Evolutionary conservation across 2,329 filamentous ascomycete species (phyloP).

Genomic region (Sarocladium oryzae): DNA sequence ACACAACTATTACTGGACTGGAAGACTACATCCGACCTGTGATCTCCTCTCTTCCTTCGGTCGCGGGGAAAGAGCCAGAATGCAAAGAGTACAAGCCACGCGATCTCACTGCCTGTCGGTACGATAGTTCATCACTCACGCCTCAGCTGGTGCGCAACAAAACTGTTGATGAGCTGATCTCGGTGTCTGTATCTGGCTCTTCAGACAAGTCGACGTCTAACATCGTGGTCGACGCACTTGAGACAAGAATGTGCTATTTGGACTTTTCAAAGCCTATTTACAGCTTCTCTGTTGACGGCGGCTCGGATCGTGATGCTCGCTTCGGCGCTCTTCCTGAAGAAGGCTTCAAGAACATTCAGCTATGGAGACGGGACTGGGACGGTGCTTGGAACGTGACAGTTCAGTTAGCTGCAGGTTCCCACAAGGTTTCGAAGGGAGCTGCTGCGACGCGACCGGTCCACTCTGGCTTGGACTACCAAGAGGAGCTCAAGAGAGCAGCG

Average conservation of each 20-base stretch:
- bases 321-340: conserved; percentile 58
- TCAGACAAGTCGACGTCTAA: conserved; percentile 42
- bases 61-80: conserved; percentile 51
- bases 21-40: conserved; percentile 61
- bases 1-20: conserved; percentile 62
- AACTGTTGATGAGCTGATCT: conserved; percentile 51
- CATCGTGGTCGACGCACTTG: conserved; percentile 61
- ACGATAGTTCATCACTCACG: conserved; percentile 52
- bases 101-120: conserved; percentile 62
- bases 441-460: background rate
- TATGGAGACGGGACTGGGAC: conserved; percentile 80
- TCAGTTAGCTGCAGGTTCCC: background rate
- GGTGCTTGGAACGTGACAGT: conserved; percentile 61
- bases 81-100: conserved; percentile 41
- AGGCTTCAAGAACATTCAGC: conserved; percentile 61
- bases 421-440: background rate
- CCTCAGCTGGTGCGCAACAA: conserved; percentile 54
- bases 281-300: conserved; percentile 57
- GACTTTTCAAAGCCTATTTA: conserved; percentile 63
- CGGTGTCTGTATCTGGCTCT: conserved; percentile 38
- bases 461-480: conserved; percentile 2
- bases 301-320: conserved; percentile 51
- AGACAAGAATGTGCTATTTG: conserved; percentile 75
- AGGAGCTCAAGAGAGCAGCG: conserved; percentile 18
- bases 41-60: conserved; percentile 63